phyloP scores from a whole-genome alignment of 2,329 filamentous ascomycete genomes.

The Botrytis sinoallii region DNA sequence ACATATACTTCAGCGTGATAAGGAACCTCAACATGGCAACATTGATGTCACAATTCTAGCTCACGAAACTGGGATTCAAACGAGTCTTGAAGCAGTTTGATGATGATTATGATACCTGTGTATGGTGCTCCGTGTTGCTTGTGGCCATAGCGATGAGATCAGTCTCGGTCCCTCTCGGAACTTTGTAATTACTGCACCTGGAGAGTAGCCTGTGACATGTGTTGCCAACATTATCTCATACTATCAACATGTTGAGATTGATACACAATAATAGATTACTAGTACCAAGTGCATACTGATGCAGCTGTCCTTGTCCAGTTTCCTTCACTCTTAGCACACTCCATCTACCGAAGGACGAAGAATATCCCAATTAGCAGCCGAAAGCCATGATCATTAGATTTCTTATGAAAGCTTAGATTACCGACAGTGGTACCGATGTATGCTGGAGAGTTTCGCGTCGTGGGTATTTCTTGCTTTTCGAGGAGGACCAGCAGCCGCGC shows the following conservation, averaged over 20 bases:
- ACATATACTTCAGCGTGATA: neutral
- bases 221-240: neutral
- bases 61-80: neutral
- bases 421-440: neutral
- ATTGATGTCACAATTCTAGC: neutral
- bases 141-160: neutral
- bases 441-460: neutral
- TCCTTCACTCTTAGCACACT: too few species aligned
- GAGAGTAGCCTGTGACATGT: accelerated
- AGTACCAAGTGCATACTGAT: too few species aligned
- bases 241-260: neutral
- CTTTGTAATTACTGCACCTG: neutral
- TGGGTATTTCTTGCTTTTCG: neutral
- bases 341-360: neutral
- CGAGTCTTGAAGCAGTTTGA: accelerated
- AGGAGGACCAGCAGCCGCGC: neutral
- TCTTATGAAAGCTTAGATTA: neutral
- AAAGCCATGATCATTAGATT: neutral
- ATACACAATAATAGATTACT: too few species aligned
- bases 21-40: neutral
- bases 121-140: accelerated
- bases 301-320: too few species aligned
- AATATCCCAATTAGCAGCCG: neutral
- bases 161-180: accelerated
- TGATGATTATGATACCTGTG: neutral